Conservation (phyloP, 2,329 filamentous ascomycete genomes). For the Aspergillus hortae region DNA sequence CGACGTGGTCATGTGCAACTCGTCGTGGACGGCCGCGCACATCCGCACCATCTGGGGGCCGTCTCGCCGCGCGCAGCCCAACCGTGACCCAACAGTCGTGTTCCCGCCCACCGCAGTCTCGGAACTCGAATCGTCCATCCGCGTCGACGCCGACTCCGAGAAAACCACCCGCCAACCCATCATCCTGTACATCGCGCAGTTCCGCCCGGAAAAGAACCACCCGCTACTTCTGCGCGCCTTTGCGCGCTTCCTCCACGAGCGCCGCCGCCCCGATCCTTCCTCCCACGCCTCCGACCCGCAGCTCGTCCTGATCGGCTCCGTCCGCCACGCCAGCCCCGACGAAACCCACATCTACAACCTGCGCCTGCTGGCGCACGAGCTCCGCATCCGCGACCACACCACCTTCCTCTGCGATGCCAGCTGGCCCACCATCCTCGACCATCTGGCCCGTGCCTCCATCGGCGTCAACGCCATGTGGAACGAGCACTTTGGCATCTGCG, state of each 20-base stretch:
- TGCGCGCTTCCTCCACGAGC: slow-evolving; percentile 64
- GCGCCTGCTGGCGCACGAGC: slow-evolving; percentile 78
- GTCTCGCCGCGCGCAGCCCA: slow-evolving; percentile 31
- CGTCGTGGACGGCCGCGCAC: slow-evolving; percentile 85
- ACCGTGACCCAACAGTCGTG: slow-evolving; percentile 59
- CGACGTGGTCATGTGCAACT: slow-evolving; percentile 97
- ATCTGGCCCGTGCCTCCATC: slow-evolving; percentile 71
- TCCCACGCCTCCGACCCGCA: slow-evolving; percentile 48
- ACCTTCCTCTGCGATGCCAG: slow-evolving; percentile 86
- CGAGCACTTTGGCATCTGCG: slow-evolving; percentile 97
- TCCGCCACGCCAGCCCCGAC: slow-evolving; percentile 63
- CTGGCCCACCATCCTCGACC: slow-evolving; percentile 81
- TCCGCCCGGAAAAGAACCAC: slow-evolving; percentile 97
- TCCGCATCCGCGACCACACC: slow-evolving; percentile 77
- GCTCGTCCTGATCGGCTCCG: slow-evolving; percentile 83
- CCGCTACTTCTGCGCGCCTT: slow-evolving; percentile 81
- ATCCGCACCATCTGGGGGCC: slow-evolving; percentile 76
- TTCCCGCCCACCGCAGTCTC: slow-evolving; percentile 91
- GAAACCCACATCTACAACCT: slow-evolving; percentile 73
- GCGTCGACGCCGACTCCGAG: slow-evolving; percentile 67
- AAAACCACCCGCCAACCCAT: slow-evolving; percentile 61
- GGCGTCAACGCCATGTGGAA: slow-evolving; percentile 99
- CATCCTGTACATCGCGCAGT: slow-evolving; percentile 92
- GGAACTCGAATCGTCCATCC: slow-evolving; percentile 72
- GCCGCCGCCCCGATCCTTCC: slow-evolving; percentile 49